Conservation (phyloP, 2,329 filamentous ascomycete genomes). For the Fusarium sp. region DNA sequence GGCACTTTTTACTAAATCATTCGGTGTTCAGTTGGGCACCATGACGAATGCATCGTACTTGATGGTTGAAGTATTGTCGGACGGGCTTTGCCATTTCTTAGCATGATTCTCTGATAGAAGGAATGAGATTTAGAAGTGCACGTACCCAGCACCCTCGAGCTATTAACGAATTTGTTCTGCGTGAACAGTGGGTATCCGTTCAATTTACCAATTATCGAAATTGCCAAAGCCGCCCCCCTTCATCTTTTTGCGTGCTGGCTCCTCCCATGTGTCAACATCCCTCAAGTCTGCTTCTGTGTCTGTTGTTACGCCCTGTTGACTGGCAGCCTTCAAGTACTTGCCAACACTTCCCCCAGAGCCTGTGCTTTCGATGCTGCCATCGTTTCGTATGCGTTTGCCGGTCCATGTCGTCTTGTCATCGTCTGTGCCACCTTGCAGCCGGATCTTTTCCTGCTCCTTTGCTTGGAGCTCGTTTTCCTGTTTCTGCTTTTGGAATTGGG, state of each 20-base stretch:
- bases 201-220: constrained; percentile 84
- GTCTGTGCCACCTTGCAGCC: constrained; percentile 76
- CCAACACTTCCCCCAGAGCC: constrained; percentile 67
- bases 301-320: constrained; percentile 42
- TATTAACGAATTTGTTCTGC: constrained; percentile 1
- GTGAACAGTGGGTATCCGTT: neutral
- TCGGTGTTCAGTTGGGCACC: constrained; percentile 6
- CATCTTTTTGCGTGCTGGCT: constrained; percentile 83
- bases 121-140: constrained; percentile 20
- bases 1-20: neutral
- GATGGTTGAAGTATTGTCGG: constrained; percentile 2
- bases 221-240: constrained; percentile 88
- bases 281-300: constrained; percentile 71
- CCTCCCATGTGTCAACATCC: constrained; percentile 72
- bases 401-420: constrained; percentile 97
- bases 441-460: constrained; percentile 70
- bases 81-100: constrained; percentile 28
- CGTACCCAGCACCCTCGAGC: constrained; percentile 30
- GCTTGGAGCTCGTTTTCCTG: constrained; percentile 69
- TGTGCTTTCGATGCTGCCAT: constrained; percentile 66
- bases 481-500: constrained; percentile 86
- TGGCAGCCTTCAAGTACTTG: constrained; percentile 80
- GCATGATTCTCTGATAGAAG: constrained; percentile 26
- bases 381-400: constrained; percentile 83
- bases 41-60: constrained; percentile 17